A percentile compares a stretch with the other conserved stretches of the same genome.
Evolutionary conservation across 1,284 basidiomycete genomes (phyloP).

Genomic region (Pyrrhoderma noxium): DNA sequence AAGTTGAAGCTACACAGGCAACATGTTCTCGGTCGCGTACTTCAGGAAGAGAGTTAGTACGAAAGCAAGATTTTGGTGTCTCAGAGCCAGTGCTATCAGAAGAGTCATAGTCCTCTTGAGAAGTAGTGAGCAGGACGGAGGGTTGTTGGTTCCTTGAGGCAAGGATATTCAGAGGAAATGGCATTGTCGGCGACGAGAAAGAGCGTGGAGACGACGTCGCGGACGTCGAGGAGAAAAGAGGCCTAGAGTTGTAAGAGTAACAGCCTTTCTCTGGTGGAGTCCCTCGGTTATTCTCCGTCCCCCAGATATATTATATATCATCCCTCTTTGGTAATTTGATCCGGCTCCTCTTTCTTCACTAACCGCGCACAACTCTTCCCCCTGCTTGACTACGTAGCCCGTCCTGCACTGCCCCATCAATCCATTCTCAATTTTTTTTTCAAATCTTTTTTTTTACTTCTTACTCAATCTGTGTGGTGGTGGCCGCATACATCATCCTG

Average conservation of each 20-base stretch:
- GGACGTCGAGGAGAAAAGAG: background rate
- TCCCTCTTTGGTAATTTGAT: too few species aligned
- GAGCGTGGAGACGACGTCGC: background rate
- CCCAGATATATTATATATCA: too few species aligned
- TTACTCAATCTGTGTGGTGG: background rate
- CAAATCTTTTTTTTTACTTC: constrained; percentile 1
- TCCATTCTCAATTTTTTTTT: too few species aligned
- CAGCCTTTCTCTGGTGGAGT: background rate
- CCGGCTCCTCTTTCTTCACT: too few species aligned
- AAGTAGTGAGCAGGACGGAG: background rate
- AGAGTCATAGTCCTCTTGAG: constrained; percentile 29
- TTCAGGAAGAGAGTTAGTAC: constrained; percentile 2
- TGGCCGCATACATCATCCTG: background rate
- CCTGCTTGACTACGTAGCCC: too few species aligned
- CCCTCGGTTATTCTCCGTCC: too few species aligned
- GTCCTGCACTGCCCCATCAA: too few species aligned
- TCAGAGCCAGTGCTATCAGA: constrained; percentile 35
- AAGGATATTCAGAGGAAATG: constrained; percentile 12
- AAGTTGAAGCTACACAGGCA: constrained; percentile 12
- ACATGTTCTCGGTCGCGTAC: constrained; percentile 8
- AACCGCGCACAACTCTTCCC: too few species aligned
- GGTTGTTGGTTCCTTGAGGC: background rate
- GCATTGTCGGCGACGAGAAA: constrained; percentile 2
- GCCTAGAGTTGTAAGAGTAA: background rate
- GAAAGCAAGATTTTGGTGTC: constrained; percentile 24